phyloP scores from a whole-genome alignment of 2,329 filamentous ascomycete species.

The Aspergillus sp. region DNA sequence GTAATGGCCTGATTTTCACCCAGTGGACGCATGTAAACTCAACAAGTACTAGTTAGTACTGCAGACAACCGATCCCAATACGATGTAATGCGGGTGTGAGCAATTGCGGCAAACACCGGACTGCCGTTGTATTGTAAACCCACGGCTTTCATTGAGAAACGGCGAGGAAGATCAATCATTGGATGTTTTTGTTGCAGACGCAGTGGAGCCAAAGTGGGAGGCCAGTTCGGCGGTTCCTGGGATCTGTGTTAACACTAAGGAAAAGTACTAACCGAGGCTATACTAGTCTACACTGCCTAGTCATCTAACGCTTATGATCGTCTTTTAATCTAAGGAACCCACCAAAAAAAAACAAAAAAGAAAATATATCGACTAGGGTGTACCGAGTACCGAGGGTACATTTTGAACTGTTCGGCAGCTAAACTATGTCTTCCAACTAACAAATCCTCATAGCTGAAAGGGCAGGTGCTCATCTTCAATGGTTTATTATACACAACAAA shows the following conservation, averaged over 20 bases:
- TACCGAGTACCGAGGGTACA: no score
- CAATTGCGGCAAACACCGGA: no score
- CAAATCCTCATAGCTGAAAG: no score
- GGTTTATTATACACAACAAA: background rate
- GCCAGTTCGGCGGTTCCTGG: conserved; percentile 7
- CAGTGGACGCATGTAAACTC: background rate
- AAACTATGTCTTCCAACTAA: no score
- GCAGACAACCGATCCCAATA: no score
- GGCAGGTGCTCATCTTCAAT: no score
- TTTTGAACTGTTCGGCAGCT: background rate
- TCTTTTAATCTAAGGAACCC: background rate
- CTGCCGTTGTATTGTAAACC: no score
- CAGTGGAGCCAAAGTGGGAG: conserved; percentile 3
- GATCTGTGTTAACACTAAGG: background rate
- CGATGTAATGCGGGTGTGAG: no score
- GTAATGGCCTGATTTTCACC: background rate
- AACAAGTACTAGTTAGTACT: background rate
- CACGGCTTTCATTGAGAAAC: background rate
- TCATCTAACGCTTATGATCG: background rate
- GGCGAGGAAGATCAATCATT: background rate
- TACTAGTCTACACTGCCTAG: no score
- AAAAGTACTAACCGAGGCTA: background rate
- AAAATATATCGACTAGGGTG: no score
- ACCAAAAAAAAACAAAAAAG: no score
- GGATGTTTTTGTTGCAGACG: background rate